These are phyloP conservation scores for Withania somnifera DNA, from an alignment of 305 asterid species.

Conservation along the genomic window DNA sequence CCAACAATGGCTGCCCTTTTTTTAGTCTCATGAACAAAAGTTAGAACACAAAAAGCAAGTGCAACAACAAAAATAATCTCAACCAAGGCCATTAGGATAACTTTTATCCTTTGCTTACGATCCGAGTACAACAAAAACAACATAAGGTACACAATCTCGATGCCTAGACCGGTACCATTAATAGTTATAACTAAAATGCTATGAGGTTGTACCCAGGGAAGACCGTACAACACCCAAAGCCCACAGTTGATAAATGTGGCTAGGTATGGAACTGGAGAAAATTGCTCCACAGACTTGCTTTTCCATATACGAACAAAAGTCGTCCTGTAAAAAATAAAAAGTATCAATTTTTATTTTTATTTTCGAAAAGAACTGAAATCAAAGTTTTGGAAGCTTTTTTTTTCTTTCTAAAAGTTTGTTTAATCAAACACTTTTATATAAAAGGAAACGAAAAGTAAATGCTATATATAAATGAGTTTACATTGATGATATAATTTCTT, in stretches of 20 bases:
- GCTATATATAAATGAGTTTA: background rate
- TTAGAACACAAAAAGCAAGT: slow-evolving; percentile 43
- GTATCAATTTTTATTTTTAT: too few species aligned
- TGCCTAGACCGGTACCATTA: slow-evolving; percentile 60
- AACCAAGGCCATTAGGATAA: slow-evolving; percentile 23
- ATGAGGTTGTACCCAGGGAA: slow-evolving; percentile 72
- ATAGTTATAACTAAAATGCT: slow-evolving; percentile 70
- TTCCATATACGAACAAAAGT: slow-evolving; percentile 59
- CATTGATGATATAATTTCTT: too few species aligned
- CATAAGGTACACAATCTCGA: slow-evolving; percentile 46
- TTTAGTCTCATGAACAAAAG: slow-evolving; percentile 33
- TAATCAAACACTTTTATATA: too few species aligned
- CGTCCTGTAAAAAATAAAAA: slow-evolving; percentile 40
- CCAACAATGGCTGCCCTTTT: slow-evolving; percentile 61
- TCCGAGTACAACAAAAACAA: slow-evolving; percentile 40
- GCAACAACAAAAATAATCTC: slow-evolving; percentile 44
- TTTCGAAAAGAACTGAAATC: fast-evolving
- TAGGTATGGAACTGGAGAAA: slow-evolving; percentile 70
- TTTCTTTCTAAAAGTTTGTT: background rate
- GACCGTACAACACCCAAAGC: slow-evolving; percentile 79
- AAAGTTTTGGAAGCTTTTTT: background rate
- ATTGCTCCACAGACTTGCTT: slow-evolving; percentile 67
- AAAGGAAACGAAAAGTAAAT: too few species aligned
- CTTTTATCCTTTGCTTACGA: slow-evolving; percentile 28
- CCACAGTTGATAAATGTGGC: slow-evolving; percentile 79